A percentile compares a stretch with the other conserved stretches of the same genome.
These are phyloP conservation scores for Spatholobus suberectus DNA, from an alignment of 306 rosid species.

Conservation along the genomic window DNA sequence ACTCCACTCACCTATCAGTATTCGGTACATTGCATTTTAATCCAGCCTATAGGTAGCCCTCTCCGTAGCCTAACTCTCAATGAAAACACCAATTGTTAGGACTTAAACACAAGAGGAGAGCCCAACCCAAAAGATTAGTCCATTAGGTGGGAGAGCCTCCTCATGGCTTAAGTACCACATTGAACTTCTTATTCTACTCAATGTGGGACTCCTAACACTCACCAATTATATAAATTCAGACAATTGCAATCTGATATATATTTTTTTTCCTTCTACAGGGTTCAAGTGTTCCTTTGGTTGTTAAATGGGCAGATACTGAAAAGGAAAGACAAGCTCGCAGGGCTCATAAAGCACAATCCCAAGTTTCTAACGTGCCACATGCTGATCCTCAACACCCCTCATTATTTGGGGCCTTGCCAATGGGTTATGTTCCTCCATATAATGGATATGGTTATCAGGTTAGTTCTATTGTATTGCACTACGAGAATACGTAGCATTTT, in stretches of 20 bases:
- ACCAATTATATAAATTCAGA: constrained; percentile 15
- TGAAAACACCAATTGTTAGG: too few relatives aligned
- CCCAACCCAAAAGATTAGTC: too few relatives aligned
- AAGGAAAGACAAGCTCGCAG: constrained; percentile 92
- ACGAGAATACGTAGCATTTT: neutral
- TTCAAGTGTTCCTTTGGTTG: constrained; percentile 91
- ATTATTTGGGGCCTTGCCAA: constrained; percentile 80
- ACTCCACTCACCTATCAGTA: too few relatives aligned
- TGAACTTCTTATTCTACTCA: too few relatives aligned
- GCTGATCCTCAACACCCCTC: constrained; percentile 79
- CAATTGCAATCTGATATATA: constrained; percentile 38
- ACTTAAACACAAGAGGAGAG: too few relatives aligned
- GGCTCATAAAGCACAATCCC: constrained; percentile 84
- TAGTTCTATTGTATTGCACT: constrained; percentile 12
- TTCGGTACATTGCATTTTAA: too few relatives aligned
- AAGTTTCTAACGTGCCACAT: constrained; percentile 61
- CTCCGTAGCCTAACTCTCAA: too few relatives aligned
- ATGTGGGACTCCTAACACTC: too few relatives aligned
- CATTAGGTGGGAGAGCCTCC: too few relatives aligned
- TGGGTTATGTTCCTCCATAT: constrained; percentile 77
- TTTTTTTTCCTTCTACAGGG: constrained; percentile 57
- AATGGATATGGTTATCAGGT: constrained; percentile 95
- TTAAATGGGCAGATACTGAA: constrained; percentile 95
- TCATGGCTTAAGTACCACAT: too few relatives aligned
- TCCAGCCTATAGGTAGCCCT: too few relatives aligned